Evolutionary conservation across 768 basidiomycete genomes (phyloP).

Genomic region (Mycena capillaripes): DNA sequence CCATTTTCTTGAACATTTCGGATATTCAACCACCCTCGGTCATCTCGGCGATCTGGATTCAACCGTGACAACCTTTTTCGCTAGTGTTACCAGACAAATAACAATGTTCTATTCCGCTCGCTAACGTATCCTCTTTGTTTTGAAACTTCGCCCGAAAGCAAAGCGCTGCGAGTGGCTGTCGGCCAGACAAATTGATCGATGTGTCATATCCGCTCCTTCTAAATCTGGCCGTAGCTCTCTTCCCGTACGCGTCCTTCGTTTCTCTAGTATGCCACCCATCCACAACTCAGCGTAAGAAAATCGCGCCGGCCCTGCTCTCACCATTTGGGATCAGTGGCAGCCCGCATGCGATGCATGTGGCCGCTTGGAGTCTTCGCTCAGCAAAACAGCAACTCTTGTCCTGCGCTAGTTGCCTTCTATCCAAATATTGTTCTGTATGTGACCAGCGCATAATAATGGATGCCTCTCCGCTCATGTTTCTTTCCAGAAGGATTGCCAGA

Average conservation of each 20-base stretch:
- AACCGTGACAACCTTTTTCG: too few relatives aligned
- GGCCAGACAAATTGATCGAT: too few relatives aligned
- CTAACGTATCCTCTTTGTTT: too few relatives aligned
- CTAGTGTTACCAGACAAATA: too few relatives aligned
- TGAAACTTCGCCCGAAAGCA: too few relatives aligned
- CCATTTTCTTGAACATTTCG: too few relatives aligned
- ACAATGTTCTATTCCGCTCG: too few relatives aligned
- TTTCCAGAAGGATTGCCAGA: constrained; percentile 16
- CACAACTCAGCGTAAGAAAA: neutral
- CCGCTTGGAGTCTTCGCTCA: neutral
- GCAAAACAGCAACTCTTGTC: constrained; percentile 1
- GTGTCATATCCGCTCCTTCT: neutral
- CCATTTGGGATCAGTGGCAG: constrained; percentile 14
- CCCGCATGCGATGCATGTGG: constrained; percentile 15
- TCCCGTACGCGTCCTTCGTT: neutral
- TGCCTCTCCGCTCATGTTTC: neutral
- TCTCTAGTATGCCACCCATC: neutral
- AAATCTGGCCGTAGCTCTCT: neutral
- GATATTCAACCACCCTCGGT: too few relatives aligned
- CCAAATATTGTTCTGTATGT: constrained; percentile 10
- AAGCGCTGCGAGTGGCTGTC: too few relatives aligned
- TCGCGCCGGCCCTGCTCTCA: neutral
- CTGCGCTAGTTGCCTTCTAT: constrained; percentile 12
- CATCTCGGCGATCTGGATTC: too few relatives aligned
- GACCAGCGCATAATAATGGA: too few relatives aligned